Base-by-base conservation (phyloP, 202 grass and related monocot species). In the Sporobolus alterniflorus region DNA sequence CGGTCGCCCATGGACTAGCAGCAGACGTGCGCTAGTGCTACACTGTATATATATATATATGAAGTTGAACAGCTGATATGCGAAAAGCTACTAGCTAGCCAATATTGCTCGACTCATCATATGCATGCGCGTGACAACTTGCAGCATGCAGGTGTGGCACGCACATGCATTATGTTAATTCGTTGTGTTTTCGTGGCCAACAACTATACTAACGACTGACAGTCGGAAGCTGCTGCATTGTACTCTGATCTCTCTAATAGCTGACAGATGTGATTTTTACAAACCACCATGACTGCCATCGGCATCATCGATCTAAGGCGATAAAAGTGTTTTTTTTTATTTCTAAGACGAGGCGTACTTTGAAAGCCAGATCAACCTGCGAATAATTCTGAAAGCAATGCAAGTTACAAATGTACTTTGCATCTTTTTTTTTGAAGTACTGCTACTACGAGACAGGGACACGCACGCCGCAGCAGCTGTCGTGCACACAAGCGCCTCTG, bases 321-420 rank as follows among this genome's bases (percentile, higher is more conserved):
- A n/a, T n/a, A n/a, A n/a, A n/a, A n/a, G n/a, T n/a, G n/a, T n/a
- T n/a, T n/a, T n/a, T n/a, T n/a, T n/a, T n/a, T n/a, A n/a, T n/a
- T n/a, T n/a, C n/a, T n/a, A n/a, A n/a, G n/a, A n/a, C n/a, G n/a
- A n/a, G n/a, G n/a, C n/a, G n/a, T n/a, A n/a, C n/a, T n/a, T n/a
- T n/a, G n/a, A n/a, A n/a, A n/a, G n/a, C n/a, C n/a, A n/a, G n/a
- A n/a, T n/a, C n/a, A n/a, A n/a, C 42, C 57, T 9, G 59, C 26
- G 28, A 48, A 78, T 78, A 21, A 34, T 78, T 64, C 60, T 34
- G 60, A 78, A 78, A 65, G 28, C 28, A 65, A 24, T 24, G 29
- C 75, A 65, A 50, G 75, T 50, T 49, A 60, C 60, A 36, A n/a
- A 21, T 28, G 75, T 64, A 65, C 75, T 64, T 64, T 22, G 59